phyloP scores from a whole-genome alignment of 2,329 filamentous ascomycete genomes.

The Colletotrichum shisoi region DNA sequence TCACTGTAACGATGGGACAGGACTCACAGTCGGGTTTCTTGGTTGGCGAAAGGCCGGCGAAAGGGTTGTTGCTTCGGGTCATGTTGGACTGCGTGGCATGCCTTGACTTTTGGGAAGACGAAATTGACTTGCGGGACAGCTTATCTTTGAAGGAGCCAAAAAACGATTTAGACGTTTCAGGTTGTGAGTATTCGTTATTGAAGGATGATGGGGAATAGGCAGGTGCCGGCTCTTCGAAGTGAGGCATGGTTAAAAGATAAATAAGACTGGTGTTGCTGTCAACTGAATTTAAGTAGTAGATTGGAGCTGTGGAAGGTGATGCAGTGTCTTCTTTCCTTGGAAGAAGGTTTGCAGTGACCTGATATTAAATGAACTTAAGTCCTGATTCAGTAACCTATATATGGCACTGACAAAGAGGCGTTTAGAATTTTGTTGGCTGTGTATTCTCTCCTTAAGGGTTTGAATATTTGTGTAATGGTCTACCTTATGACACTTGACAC shows the following conservation, averaged over 20 bases:
- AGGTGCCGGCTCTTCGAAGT: slow-evolving; percentile 13
- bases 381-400: background rate
- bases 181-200: background rate
- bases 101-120: slow-evolving; percentile 30
- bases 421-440: background rate
- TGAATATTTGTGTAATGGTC: background rate
- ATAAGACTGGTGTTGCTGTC: background rate
- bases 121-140: slow-evolving; percentile 44
- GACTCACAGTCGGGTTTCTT: slow-evolving; percentile 40
- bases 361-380: background rate
- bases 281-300: slow-evolving; percentile 17
- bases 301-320: slow-evolving; percentile 1
- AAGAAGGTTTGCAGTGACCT: slow-evolving; percentile 16
- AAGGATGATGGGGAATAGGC: background rate
- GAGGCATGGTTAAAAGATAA: slow-evolving; percentile 26
- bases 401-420: slow-evolving; percentile 2
- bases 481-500: background rate
- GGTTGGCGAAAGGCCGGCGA: slow-evolving; percentile 31
- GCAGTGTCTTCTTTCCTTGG: background rate
- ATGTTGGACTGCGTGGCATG: slow-evolving; percentile 35
- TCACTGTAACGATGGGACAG: background rate
- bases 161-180: slow-evolving; percentile 42
- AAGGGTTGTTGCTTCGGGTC: slow-evolving; percentile 37
- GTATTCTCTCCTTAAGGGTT: background rate
- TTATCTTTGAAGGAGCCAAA: slow-evolving; percentile 49